A percentile compares a stretch with the other conserved stretches of the same genome.
These are phyloP conservation scores for Salix exigua DNA, from an alignment of 345 rosid species.

Conservation along the genomic window DNA sequence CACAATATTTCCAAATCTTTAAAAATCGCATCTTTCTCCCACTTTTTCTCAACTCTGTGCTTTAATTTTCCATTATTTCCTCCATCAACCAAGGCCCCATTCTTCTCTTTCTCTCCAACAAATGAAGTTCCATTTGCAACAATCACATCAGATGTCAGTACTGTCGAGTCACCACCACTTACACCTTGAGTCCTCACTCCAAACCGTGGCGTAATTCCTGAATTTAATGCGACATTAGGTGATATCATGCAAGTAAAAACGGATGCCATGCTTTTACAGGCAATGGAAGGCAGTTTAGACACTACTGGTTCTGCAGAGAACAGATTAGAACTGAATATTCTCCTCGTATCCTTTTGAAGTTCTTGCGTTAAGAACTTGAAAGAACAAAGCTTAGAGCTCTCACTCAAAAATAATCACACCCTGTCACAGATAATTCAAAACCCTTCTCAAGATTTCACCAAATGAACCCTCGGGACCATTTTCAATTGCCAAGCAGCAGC, in stretches of 20 bases:
- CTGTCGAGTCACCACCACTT: slow-evolving; percentile 28
- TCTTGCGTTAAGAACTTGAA: not conserved
- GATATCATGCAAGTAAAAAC: slow-evolving; percentile 22
- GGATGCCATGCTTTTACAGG: slow-evolving; percentile 10
- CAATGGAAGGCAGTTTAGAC: not conserved
- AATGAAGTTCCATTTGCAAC: slow-evolving; percentile 36
- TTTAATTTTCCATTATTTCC: slow-evolving; percentile 3
- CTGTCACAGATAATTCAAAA: not conserved
- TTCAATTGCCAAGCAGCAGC: not conserved
- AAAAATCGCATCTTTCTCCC: slow-evolving; percentile 25
- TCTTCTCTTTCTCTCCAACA: slow-evolving; percentile 19
- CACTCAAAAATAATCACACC: not conserved
- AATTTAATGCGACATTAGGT: slow-evolving; percentile 22
- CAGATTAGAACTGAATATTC: not conserved
- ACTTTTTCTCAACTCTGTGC: slow-evolving; percentile 13
- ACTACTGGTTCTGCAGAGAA: not conserved
- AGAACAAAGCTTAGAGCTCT: not conserved
- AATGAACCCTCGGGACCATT: not conserved
- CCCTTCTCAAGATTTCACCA: not conserved
- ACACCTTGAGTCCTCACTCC: slow-evolving; percentile 45
- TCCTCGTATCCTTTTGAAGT: not conserved
- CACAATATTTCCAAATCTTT: slow-evolving; percentile 52
- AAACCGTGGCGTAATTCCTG: slow-evolving; percentile 23
- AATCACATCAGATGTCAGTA: slow-evolving; percentile 9
- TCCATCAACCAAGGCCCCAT: slow-evolving; percentile 1